Base-by-base conservation (phyloP, 306 rosid species). In the Acacia confusa region DNA sequence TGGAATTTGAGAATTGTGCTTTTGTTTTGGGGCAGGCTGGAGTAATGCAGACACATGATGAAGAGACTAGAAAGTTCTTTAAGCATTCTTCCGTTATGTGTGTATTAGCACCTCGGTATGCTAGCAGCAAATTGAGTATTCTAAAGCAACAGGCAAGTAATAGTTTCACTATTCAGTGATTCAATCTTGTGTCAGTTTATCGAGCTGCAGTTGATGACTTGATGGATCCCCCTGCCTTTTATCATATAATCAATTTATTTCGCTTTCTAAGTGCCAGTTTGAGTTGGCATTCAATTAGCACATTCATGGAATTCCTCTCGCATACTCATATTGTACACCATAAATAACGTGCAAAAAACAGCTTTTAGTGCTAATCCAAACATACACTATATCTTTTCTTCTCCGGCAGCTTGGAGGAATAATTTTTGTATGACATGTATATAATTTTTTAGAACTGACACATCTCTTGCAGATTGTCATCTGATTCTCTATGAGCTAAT, bases 31-130 rank as follows among this genome's bases (percentile, higher is more conserved):
- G 89, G 92, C 91, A 93, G 97, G 30, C 43, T 11, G 99, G 99
- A 80, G 83, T 93, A 68, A 96, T 96, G 99, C 81, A 47, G 79
- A 96, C 99, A 7, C 99, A 93, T 79, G 99, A 96, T 78, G 98
- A 96, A 78, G 98, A 96, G 75, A 93, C 97, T 10, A 77, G 19
- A 76, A 92, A 85, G 77, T 93, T 96, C 86, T 96, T 96, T 86
- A 96, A 91, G 78, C 94, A 92, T 86, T 96, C 99, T 16, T 96
- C 98, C 57, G 99, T 96, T 20, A 93, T 71, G 76, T 96, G 97
- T 83, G 94, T 93, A 79, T 81, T 95, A 67, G 85, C 94, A 20
- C 92, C 99, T 82, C 92, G 99, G 61, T 89, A 93, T 48, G 90
- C 89, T 22, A 96, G 99, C 84, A 85, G 88, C 83, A 96, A 92